These are phyloP conservation scores for Mycena polygramma DNA, from an alignment of 768 basidiomycete genomes.

Conservation along the genomic window DNA sequence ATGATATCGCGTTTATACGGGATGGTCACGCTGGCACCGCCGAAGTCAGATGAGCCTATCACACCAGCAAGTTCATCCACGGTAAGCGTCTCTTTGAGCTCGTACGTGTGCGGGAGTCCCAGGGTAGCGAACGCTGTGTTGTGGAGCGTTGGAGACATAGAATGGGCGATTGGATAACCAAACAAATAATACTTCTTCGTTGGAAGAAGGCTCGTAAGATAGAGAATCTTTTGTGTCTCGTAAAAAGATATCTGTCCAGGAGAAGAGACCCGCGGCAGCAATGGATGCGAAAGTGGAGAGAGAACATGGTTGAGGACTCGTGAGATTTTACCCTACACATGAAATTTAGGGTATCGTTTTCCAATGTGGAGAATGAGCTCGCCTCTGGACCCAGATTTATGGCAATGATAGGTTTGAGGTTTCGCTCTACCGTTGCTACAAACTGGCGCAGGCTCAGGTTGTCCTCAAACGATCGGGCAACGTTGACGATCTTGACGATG, in stretches of 20 bases:
- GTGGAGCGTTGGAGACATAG: slow-evolving; percentile 82
- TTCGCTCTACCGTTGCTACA: slow-evolving; percentile 52
- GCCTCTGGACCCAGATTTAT: slow-evolving; percentile 78
- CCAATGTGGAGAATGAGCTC: not conserved
- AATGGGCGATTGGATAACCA: slow-evolving; percentile 77
- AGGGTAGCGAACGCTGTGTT: slow-evolving; percentile 77
- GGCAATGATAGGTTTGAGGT: slow-evolving; percentile 74
- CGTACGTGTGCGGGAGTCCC: slow-evolving; percentile 77
- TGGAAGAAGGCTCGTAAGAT: slow-evolving; percentile 73
- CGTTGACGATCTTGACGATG: slow-evolving; percentile 79
- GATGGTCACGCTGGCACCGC: slow-evolving; percentile 88
- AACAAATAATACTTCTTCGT: slow-evolving; percentile 74
- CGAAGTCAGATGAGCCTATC: slow-evolving; percentile 68
- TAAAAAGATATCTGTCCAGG: slow-evolving; percentile 81
- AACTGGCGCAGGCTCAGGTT: slow-evolving; percentile 75
- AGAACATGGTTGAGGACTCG: slow-evolving; percentile 78
- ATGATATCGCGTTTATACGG: slow-evolving; percentile 84
- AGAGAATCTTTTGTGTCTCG: slow-evolving; percentile 74
- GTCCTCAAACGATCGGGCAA: slow-evolving; percentile 69
- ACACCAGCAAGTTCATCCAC: slow-evolving; percentile 63
- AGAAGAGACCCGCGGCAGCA: slow-evolving; percentile 74
- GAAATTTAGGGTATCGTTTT: not conserved
- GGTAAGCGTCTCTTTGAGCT: slow-evolving; percentile 65
- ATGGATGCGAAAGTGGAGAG: slow-evolving; percentile 81
- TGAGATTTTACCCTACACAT: slow-evolving; percentile 73